Evolutionary conservation across 306 rosid species (phyloP), one percentile per base, ranked within the genome.

Genomic region (Malus sylvestris): DNA sequence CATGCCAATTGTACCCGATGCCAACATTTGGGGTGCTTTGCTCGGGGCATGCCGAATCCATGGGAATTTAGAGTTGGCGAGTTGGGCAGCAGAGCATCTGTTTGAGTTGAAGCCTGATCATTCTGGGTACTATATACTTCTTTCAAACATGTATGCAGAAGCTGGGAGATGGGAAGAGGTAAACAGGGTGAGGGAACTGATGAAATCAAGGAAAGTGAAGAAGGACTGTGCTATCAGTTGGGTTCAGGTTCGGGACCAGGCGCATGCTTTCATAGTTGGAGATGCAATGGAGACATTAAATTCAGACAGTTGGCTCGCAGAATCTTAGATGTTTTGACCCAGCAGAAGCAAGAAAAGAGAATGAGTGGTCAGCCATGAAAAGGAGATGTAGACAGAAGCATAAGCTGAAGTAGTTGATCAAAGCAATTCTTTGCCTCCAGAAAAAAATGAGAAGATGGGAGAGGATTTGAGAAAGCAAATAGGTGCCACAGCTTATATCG

Each of bases 111-210:
- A 85, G 78, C 96, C 98, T 44, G 87, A 79, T 46, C 97, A 91
- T 67, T 87, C 86, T 60, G 98, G 98, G 19, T 93, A 93, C 83
- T 93, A 93, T 63, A 78, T 90, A 71, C 91, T 93, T 40, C 96
- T 93, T 82, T 86, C 98, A 64, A 93, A 93, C 82, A 86, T 93
- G 93, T 88, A 85, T 81, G 97, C 97, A 35, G 98, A 93, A 86
- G 88, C 88, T 63, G 96, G 89, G 79, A 91, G 92, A 85, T 93
- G 98, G 98, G 91, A 83, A 52, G 97, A 91, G 81, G 98, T 88
- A 81, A 82, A 89, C 70, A 78, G 59, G 80, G 83, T 93, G 20
- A 88, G 98, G 88, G 91, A 87, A 68, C 77, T 93, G 85, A 91
- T 93, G 97, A 93, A 83, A 61, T 87, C 87, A 19, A 87, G 84